phyloP scores from a whole-genome alignment of 164 flowering plant species.

The Tetrastigma voinierianum region DNA sequence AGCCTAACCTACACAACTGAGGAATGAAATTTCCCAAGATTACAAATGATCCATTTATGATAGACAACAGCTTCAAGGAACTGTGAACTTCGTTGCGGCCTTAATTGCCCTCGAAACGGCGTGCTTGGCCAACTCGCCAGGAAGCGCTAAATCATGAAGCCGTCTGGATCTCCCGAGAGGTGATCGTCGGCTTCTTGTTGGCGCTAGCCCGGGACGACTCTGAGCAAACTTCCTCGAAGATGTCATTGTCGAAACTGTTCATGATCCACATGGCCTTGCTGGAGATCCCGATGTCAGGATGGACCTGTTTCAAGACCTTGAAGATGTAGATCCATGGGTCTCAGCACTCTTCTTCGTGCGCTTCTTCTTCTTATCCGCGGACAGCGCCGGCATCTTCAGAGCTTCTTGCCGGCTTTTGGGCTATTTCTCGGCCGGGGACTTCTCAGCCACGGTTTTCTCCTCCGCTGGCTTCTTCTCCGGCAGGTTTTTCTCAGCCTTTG shows the following conservation, averaged over 20 bases:
- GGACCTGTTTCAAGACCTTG: constrained; percentile 47
- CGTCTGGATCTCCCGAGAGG: constrained; percentile 42
- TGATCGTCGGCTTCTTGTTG: constrained; percentile 51
- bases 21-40: too few species aligned
- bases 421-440: constrained; percentile 48
- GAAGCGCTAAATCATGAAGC: constrained; percentile 26
- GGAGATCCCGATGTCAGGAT: constrained; percentile 49
- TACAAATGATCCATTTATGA: neutral
- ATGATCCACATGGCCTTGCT: constrained; percentile 53
- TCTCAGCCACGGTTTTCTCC: constrained; percentile 39
- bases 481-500: constrained; percentile 41
- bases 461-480: constrained; percentile 38
- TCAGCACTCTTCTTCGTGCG: constrained; percentile 42
- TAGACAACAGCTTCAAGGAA: constrained; percentile 12
- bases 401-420: constrained; percentile 43
- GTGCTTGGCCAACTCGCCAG: constrained; percentile 34
- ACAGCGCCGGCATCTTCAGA: constrained; percentile 33
- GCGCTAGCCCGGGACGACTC: constrained; percentile 39
- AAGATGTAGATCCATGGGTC: constrained; percentile 57
- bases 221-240: constrained; percentile 48
- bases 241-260: constrained; percentile 51
- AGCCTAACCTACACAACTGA: neutral
- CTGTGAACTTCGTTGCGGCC: constrained; percentile 33
- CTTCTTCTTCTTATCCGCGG: constrained; percentile 49
- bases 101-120: constrained; percentile 34